These are phyloP conservation scores for Parietichytrium sp. DNA, from an alignment of 108 stramenopile species.

Conservation along the genomic window DNA sequence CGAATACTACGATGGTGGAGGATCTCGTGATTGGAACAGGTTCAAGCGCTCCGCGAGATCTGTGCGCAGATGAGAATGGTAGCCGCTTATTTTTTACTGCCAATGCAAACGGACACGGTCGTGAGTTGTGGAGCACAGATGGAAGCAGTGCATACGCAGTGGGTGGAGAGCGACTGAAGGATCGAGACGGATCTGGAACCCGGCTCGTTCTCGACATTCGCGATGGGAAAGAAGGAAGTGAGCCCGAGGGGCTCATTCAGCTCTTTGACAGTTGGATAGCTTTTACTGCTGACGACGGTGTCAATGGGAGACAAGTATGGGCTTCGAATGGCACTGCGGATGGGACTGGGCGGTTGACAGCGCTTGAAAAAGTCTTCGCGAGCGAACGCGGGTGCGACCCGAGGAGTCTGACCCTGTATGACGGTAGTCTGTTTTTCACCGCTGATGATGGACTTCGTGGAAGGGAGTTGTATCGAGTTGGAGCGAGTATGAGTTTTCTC, in stretches of 20 bases:
- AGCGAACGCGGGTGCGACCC: slow-evolving; percentile 18
- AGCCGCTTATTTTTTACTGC: neutral
- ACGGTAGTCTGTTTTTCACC: neutral
- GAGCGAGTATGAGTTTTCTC: neutral
- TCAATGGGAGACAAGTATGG: slow-evolving; percentile 23
- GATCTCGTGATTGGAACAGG: neutral
- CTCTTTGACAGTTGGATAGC: neutral
- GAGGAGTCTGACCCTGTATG: neutral
- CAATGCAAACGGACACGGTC: neutral
- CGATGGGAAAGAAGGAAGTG: neutral
- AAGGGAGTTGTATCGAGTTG: slow-evolving; percentile 8
- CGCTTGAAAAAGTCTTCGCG: neutral
- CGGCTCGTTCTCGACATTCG: slow-evolving; percentile 2
- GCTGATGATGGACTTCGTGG: slow-evolving; percentile 8
- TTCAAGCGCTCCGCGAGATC: neutral
- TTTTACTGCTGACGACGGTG: neutral
- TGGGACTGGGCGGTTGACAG: neutral
- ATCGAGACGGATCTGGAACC: neutral
- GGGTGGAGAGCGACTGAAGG: neutral
- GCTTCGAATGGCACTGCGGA: neutral
- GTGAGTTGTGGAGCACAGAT: slow-evolving; percentile 2
- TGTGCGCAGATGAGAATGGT: neutral
- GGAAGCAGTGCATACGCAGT: neutral
- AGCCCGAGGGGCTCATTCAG: neutral
- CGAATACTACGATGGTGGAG: neutral